Conservation (phyloP, 2,329 filamentous ascomycete species). For the Xylaria sp. region DNA sequence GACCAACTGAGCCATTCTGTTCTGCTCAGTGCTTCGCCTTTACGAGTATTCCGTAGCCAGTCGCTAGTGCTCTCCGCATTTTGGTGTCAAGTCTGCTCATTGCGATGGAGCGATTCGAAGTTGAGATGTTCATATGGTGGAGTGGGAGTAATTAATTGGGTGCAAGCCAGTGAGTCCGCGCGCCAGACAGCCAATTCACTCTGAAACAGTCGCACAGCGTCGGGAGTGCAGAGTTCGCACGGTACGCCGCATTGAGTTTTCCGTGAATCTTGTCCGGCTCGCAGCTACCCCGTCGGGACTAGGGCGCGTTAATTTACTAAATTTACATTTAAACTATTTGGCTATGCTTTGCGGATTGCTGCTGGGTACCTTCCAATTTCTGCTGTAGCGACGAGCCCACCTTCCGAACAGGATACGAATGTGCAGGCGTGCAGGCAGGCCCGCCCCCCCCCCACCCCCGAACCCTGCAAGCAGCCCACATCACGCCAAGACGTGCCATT, state of each 20-base stretch:
- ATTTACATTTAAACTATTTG: neutral
- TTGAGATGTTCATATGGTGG: neutral
- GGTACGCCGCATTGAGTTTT: neutral
- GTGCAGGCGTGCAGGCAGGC: neutral
- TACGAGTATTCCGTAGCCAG: too few relatives aligned
- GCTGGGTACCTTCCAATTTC: neutral
- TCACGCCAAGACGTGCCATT: slow-evolving; percentile 14
- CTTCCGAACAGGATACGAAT: neutral
- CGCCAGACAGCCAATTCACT: neutral
- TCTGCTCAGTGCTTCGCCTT: too few relatives aligned
- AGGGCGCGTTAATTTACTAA: neutral
- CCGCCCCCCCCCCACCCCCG: neutral
- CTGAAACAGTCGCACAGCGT: neutral
- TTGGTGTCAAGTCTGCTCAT: neutral
- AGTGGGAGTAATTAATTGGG: neutral
- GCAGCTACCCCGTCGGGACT: neutral
- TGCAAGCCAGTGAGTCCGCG: too few relatives aligned
- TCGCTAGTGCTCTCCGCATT: neutral
- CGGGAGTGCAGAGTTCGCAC: neutral
- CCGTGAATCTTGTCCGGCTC: neutral
- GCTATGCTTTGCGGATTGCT: neutral
- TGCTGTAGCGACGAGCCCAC: neutral
- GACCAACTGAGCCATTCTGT: too few relatives aligned
- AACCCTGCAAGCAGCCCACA: slow-evolving; percentile 13
- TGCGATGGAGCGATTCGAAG: neutral